These are phyloP conservation scores for Pleurotus giganteus DNA, from an alignment of 768 basidiomycete species.

Conservation along the genomic window DNA sequence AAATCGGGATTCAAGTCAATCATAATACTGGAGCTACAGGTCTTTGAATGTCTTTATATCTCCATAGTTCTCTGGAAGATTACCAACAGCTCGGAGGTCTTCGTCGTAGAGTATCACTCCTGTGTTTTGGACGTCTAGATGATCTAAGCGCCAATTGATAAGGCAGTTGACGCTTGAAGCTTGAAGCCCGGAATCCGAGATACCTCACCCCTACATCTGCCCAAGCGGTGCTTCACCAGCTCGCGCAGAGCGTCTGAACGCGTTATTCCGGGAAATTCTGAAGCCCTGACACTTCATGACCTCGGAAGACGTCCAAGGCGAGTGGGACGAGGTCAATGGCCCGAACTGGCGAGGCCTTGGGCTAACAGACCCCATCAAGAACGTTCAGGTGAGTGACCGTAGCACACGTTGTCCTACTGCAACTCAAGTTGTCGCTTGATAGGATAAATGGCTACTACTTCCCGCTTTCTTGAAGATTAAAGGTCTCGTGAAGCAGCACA, in stretches of 20 bases:
- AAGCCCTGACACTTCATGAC: neutral
- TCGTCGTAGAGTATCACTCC: no score
- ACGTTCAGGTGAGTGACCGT: slow-evolving; percentile 69
- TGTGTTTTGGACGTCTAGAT: neutral
- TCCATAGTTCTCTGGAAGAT: no score
- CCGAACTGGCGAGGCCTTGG: slow-evolving; percentile 75
- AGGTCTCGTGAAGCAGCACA: slow-evolving; percentile 98
- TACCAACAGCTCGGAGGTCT: no score
- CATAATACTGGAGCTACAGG: no score
- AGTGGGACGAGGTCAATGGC: slow-evolving; percentile 57
- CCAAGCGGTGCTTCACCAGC: no score
- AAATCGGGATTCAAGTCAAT: no score
- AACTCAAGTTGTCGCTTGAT: slow-evolving; percentile 8
- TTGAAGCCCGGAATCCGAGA: no score
- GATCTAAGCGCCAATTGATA: neutral
- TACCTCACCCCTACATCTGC: no score
- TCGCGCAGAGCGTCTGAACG: no score
- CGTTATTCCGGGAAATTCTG: neutral
- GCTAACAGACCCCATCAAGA: slow-evolving; percentile 88
- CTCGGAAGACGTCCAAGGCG: slow-evolving; percentile 32
- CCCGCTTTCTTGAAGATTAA: slow-evolving; percentile 98
- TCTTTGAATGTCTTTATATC: no score
- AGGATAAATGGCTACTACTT: slow-evolving; percentile 99
- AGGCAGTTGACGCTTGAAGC: no score
- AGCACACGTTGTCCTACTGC: neutral